These are phyloP conservation scores for Aspergillus biplanus DNA, from an alignment of 495 filamentous ascomycete species.

Conservation along the genomic window DNA sequence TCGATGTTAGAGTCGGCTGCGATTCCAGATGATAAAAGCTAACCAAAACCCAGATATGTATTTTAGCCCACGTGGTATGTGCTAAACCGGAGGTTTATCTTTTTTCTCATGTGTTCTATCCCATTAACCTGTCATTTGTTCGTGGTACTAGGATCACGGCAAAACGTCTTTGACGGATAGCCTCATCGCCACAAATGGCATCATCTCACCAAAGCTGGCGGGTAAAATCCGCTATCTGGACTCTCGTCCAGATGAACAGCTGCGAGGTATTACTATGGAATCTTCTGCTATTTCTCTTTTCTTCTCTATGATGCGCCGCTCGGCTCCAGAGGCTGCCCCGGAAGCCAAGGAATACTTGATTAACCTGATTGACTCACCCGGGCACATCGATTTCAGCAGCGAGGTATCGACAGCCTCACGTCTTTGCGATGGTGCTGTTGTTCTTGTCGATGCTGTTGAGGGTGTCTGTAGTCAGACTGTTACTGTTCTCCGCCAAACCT, in stretches of 20 bases:
- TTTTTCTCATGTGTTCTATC: neutral
- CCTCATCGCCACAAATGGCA: constrained; percentile 97
- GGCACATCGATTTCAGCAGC: constrained; percentile 98
- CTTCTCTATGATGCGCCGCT: constrained; percentile 84
- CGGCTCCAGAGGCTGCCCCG: constrained; percentile 67
- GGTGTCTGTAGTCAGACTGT: constrained; percentile 98
- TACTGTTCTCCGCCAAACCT: constrained; percentile 91
- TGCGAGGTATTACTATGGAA: constrained; percentile 98
- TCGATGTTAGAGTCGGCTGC: constrained; percentile 29
- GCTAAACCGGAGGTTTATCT: neutral
- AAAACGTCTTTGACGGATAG: constrained; percentile 98
- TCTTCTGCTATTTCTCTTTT: constrained; percentile 96
- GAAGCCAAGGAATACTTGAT: constrained; percentile 87
- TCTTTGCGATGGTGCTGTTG: constrained; percentile 91
- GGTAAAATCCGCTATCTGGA: constrained; percentile 98
- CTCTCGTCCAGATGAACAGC: constrained; percentile 94
- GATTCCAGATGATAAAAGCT: constrained; percentile 25
- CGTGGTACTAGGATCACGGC: constrained; percentile 73
- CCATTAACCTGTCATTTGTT: constrained; percentile 12
- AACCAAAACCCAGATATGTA: constrained; percentile 78
- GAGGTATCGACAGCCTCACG: constrained; percentile 96
- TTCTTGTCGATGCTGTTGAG: constrained; percentile 97
- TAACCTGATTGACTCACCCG: constrained; percentile 97
- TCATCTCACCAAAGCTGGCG: constrained; percentile 96
- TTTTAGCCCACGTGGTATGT: constrained; percentile 92